These are phyloP conservation scores for Boletus patriciae DNA, from an alignment of 768 basidiomycete species.

Conservation along the genomic window DNA sequence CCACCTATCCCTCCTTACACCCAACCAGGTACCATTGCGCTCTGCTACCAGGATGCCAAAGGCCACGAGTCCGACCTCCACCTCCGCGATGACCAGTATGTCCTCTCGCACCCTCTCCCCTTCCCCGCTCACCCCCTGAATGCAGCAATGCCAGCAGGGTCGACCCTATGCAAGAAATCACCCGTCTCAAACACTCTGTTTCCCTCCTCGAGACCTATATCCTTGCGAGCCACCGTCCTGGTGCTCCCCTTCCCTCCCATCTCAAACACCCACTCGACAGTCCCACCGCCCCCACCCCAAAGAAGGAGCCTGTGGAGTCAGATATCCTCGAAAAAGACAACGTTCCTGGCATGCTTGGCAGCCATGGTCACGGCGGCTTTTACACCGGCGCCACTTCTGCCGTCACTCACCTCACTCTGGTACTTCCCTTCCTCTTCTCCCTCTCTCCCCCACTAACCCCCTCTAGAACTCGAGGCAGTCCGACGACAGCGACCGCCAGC, in stretches of 20 bases:
- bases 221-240: slow-evolving; percentile 33
- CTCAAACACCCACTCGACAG: slow-evolving; percentile 29
- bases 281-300: slow-evolving; percentile 39
- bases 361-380: slow-evolving; percentile 63
- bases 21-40: slow-evolving; percentile 67
- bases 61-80: slow-evolving; percentile 58
- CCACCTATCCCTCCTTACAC: slow-evolving; percentile 15
- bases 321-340: slow-evolving; percentile 47
- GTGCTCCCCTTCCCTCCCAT: slow-evolving; percentile 19
- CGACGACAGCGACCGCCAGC: slow-evolving; percentile 52
- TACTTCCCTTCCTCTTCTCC: slow-evolving; percentile 28
- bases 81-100: slow-evolving; percentile 53
- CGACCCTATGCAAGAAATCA: slow-evolving; percentile 42
- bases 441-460: slow-evolving; percentile 18
- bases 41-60: slow-evolving; percentile 76
- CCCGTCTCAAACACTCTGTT: slow-evolving; percentile 42
- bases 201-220: slow-evolving; percentile 40
- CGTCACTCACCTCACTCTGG: slow-evolving; percentile 65
- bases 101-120: not conserved
- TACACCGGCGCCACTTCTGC: slow-evolving; percentile 81
- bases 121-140: slow-evolving; percentile 41
- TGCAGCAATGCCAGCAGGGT: slow-evolving; percentile 35
- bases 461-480: slow-evolving; percentile 47
- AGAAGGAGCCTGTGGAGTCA: slow-evolving; percentile 53
- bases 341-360: slow-evolving; percentile 66